These are phyloP conservation scores for Bombardia bombarda DNA, from an alignment of 495 filamentous ascomycete genomes.

Conservation along the genomic window DNA sequence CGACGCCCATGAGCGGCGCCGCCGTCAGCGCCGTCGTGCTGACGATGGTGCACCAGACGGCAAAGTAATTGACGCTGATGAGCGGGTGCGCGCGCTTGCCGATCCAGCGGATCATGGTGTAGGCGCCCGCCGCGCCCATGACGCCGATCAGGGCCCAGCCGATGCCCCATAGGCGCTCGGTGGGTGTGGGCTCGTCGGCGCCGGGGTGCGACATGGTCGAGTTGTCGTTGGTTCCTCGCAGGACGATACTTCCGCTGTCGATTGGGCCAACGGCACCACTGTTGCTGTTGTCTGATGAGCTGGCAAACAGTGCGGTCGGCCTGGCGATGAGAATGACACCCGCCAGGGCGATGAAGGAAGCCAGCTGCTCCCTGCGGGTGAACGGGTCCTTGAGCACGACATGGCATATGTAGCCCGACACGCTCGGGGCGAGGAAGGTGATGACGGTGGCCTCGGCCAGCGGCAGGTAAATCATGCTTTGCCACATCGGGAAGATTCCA, in stretches of 20 bases:
- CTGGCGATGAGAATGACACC: conserved; percentile 83
- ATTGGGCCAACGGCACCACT: background rate
- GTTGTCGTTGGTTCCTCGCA: too few species aligned
- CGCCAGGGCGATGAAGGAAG: conserved; percentile 63
- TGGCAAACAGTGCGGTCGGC: conserved; percentile 52
- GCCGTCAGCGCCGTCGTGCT: conserved; percentile 48
- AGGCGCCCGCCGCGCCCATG: conserved; percentile 67
- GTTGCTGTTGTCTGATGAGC: conserved; percentile 6
- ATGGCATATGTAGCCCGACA: conserved; percentile 78
- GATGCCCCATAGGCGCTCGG: conserved; percentile 67
- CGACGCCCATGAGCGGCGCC: conserved; percentile 33
- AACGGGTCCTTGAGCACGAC: conserved; percentile 70
- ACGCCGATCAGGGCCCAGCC: conserved; percentile 72
- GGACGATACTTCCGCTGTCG: background rate
- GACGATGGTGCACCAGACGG: conserved; percentile 59
- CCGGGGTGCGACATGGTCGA: conserved; percentile 1
- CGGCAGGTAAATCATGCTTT: conserved; percentile 76
- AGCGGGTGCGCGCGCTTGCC: conserved; percentile 77
- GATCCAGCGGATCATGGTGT: conserved; percentile 76
- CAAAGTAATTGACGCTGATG: conserved; percentile 83
- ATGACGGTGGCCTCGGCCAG: conserved; percentile 89
- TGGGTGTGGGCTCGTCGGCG: conserved; percentile 41
- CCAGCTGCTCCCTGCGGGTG: conserved; percentile 67
- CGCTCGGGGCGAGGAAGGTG: conserved; percentile 77
- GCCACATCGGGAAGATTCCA: conserved; percentile 59